Evolutionary conservation across 2,329 filamentous ascomycete genomes (phyloP), one percentile per base, ranked within the genome.

Genomic region (Leptographium wingfieldii): DNA sequence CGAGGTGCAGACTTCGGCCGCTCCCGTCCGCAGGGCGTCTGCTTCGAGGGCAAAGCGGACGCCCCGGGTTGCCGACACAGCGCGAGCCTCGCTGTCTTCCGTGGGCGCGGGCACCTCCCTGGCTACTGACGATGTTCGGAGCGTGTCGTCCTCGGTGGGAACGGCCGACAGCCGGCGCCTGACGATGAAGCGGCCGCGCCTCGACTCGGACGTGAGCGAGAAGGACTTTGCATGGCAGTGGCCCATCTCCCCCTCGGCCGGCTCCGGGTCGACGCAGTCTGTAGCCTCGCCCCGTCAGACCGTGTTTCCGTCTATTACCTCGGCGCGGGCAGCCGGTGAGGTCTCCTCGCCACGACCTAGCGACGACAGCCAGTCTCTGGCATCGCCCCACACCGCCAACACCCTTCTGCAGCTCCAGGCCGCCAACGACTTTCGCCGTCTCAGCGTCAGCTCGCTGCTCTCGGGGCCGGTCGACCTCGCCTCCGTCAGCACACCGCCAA

Each of bases 371-470:
- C 60, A 40, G 11, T 48, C 46, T 25, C 56, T n/a, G 2, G 19
- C 51, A 2, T 57, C 56, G 6, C 56, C 55, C 14, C 56, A 43
- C 19, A n/a, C 56, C 5, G 40, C 38, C 33, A 43, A 11, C 29
- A 56, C 46, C 16, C 55, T 59, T 3, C 25, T 61, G 14, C 51
- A 61, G 5, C 49, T 60, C 5, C 63, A 62, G 43, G 33, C 61
- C 1, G 46, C 55, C n/a, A 31, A 11, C 40, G 60, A 63, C 46
- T 63, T 69, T 54, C 69, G 68, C 56, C 69, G 82, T 19, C 73
- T 88, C 27, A 87, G 85, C 10, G 84, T 89, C 38, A 82, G 81
- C 65, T 87, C 84, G 14, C 71, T 89, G 9, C 72, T 89, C 5
- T 80, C 79, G 3, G 76, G 80, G 19, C 75, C 80, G 22, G 72